Base-by-base conservation (phyloP, 148 eudicot species). In the Suaeda aralocaspica region DNA sequence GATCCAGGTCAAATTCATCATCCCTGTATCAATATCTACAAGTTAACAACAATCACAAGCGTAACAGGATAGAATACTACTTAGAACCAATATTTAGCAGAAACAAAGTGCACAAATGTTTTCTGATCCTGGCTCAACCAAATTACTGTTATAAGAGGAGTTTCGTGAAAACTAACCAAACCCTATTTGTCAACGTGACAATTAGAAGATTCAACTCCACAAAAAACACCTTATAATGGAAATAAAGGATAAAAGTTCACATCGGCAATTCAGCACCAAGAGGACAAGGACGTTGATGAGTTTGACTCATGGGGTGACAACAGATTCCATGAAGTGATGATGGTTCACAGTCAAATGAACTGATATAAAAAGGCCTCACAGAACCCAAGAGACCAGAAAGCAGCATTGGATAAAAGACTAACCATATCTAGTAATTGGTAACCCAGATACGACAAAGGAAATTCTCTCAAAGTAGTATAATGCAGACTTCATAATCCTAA, bases 1-100 rank as follows among this genome's bases (percentile, higher is more conserved):
- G 97, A 82, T 94, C 93, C 71, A 89, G 72, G 74, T 89, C 97
- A 81, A 89, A 86, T 45, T 87, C 97, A 52, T 86, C 93, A 59
- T 85, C 89, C 81, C 98, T 93, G 86, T 77, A 82, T 39, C 70
- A 75, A 41, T 10, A 31, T 19, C 42, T 59, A 48, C 21, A 67
- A 29, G 28, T 68, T 2, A 77, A 68, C 33, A 19, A 41, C 19
- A 33, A 50, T 14, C 24, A 28, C 29, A 22, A 59, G 42, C 36
- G 9, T 25, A n/a, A 9, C 34, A 59, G 28, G 19, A 31, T 36
- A 25, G 15, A 56, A 39, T 39, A 19, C 45, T 30, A 19, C 26
- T 7, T 36, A 36, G 8, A 36, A n/a, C n/a, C n/a, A n/a, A n/a
- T n/a, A n/a, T n/a, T n/a, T n/a, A n/a, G n/a, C n/a, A n/a, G n/a